Evolutionary conservation across 371 early-diverging fungal genomes (phyloP).

Genomic region (Actinomortierella ambigua): DNA sequence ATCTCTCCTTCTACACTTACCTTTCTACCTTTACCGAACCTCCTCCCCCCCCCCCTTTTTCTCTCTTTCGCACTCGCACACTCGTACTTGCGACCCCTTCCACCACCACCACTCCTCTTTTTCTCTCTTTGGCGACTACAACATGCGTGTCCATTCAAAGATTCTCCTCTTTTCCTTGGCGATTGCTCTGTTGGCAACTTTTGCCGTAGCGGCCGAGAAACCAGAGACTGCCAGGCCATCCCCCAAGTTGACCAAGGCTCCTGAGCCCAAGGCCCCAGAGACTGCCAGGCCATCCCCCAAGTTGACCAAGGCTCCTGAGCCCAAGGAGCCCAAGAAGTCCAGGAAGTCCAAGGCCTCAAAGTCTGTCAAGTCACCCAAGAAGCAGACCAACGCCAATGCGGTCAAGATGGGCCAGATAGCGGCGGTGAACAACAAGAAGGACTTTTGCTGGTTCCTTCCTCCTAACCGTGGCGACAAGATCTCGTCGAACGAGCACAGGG

Average conservation of each 20-base stretch:
- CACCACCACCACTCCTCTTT: too few species aligned
- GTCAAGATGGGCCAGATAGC: constrained; percentile 24
- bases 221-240: background rate
- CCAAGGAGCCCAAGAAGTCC: background rate
- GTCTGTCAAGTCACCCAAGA: background rate
- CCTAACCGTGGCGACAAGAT: constrained; percentile 52
- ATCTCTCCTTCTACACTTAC: too few species aligned
- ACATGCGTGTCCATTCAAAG: too few species aligned
- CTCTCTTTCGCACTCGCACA: too few species aligned
- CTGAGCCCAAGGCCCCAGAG: background rate
- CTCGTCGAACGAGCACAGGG: constrained; percentile 52
- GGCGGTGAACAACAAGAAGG: constrained; percentile 49
- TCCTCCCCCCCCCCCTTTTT: too few species aligned
- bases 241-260: background rate
- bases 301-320: background rate
- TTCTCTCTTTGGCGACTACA: too few species aligned
- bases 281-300: background rate
- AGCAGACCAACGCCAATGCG: background rate
- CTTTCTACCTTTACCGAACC: too few species aligned
- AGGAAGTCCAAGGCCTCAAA: too few species aligned
- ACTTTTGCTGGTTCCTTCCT: constrained; percentile 62
- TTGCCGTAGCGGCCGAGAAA: too few species aligned
- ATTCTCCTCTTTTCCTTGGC: too few species aligned
- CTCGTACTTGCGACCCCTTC: too few species aligned
- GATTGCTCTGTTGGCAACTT: too few species aligned